Conservation (phyloP, 768 basidiomycete species). For the Agaricus sinodeliciosus region DNA sequence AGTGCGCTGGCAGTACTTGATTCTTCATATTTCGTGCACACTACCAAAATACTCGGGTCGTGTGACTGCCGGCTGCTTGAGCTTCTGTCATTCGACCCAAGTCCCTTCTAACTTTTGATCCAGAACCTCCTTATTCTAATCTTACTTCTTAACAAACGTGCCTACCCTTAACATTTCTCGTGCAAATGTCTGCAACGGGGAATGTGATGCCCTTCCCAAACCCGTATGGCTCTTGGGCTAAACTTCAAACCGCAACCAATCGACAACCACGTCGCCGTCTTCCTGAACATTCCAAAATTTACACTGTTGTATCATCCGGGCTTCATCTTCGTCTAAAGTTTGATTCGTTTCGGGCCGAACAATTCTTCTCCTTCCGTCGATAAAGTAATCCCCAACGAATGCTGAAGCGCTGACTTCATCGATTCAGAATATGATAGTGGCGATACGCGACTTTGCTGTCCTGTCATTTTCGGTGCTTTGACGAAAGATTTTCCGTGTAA, state of each 20-base stretch:
- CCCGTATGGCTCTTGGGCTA: too few species aligned
- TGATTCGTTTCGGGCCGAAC: too few species aligned
- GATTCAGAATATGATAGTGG: too few species aligned
- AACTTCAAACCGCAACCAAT: too few species aligned
- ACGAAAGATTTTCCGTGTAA: not conserved
- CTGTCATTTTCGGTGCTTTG: not conserved
- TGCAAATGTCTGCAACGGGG: not conserved
- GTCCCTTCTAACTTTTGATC: not conserved
- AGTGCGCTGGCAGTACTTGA: slow-evolving; percentile 3
- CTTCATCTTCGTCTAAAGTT: too few species aligned
- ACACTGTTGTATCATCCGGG: too few species aligned
- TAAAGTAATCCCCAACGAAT: too few species aligned
- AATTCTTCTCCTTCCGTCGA: too few species aligned
- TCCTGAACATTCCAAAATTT: too few species aligned
- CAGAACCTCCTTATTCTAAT: not conserved
- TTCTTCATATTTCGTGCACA: slow-evolving; percentile 1
- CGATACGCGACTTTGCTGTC: not conserved
- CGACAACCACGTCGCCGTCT: too few species aligned
- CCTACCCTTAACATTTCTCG: not conserved
- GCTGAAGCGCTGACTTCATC: too few species aligned
- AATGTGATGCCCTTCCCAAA: not conserved
- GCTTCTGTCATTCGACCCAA: not conserved
- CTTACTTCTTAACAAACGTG: not conserved
- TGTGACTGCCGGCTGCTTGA: not conserved
- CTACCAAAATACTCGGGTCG: slow-evolving; percentile 10